These are phyloP conservation scores for Parasitella parasitica DNA, from an alignment of 371 early-diverging fungal species.

Conservation along the genomic window DNA sequence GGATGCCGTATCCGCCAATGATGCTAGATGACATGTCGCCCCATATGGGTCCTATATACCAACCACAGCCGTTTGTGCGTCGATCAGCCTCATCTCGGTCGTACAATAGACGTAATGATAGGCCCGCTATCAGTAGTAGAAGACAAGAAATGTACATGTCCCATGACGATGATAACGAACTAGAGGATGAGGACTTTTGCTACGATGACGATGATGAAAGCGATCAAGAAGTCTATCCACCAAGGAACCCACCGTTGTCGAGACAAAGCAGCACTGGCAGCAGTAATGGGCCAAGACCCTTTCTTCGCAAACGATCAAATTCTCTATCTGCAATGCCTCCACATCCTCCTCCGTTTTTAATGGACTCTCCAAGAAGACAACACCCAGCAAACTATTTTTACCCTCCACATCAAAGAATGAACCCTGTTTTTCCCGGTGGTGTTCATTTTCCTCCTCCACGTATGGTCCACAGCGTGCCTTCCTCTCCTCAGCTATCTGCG, in stretches of 20 bases:
- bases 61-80: conserved; percentile 1
- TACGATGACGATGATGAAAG: neutral
- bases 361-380: neutral
- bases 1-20: neutral
- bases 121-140: neutral
- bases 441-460: neutral
- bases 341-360: neutral
- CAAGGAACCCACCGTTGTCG: neutral
- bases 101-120: conserved; percentile 8
- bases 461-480: neutral
- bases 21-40: neutral
- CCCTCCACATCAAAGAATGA: neutral
- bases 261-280: conserved; percentile 4
- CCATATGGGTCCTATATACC: neutral
- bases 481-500: neutral
- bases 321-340: conserved; percentile 4
- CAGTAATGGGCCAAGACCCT: neutral
- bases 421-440: neutral
- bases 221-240: neutral
- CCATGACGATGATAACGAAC: conserved; percentile 4
- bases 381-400: neutral
- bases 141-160: neutral
- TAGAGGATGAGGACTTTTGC: neutral
- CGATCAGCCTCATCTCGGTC: conserved; percentile 13
- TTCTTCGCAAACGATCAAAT: conserved; percentile 2